Base-by-base conservation (phyloP, 352 stramenopile species). In the Aphanomyces cochlioides region DNA sequence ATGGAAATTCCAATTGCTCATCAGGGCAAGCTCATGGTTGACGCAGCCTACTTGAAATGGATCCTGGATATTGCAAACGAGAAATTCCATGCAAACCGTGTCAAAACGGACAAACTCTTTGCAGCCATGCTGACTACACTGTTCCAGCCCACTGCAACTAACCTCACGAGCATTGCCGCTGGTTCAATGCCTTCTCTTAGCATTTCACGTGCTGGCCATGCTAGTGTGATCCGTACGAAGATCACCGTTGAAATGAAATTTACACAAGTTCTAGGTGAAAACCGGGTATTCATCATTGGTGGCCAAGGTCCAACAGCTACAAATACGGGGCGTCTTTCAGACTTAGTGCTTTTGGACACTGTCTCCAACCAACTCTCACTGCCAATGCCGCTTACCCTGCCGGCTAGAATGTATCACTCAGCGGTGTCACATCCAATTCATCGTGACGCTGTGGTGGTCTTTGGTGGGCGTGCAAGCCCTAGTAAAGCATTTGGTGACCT, bases 1-100 rank as follows among this genome's bases (percentile, higher is more conserved):
- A 79, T 97, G 65, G 89, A 97, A 74, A 92, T 96, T 54, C 91
- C 91, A 12, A 78, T 97, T 13, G 80, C 85, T 56, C 67, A 67
- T 13, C 75, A 73, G 0, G 41, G 81, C 8, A 59, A 83, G 0
- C 57, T 97, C 40, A 65, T 96, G 15, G 79, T 92, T 28, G 79
- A 83, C 38, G 80, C 90, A 39, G 67, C 71, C 5, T 95, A 94
- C 59, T 72, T 97, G 13, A 59, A 69, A 28, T 91, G 83, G 83
- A 83, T 95, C 53, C 78, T 94, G 38, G 75, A 85, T 38, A 74
- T 94, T 37, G 84, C 87, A n/a, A 93, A 94, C 69, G 83, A 91
- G 41, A 94, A 96, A 73, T 95, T 96, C 63, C 60, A 73, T n/a
- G 79, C 79, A 6, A 95, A 92, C 72, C 82, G 85, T 36, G 76